These are phyloP conservation scores for Phanerochaete sordida DNA, from an alignment of 768 basidiomycete genomes.

Conservation along the genomic window DNA sequence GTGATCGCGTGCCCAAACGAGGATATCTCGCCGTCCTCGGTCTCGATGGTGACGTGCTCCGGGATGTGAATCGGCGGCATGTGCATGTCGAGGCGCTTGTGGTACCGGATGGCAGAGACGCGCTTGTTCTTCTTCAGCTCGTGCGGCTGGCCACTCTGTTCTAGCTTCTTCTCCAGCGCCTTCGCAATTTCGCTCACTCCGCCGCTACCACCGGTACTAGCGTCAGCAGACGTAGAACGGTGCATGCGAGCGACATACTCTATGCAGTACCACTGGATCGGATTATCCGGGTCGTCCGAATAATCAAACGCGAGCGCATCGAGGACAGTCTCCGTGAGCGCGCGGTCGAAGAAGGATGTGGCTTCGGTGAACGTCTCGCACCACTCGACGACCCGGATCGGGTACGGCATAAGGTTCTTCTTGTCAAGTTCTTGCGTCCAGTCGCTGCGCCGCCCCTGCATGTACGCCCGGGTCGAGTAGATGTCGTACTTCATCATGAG, in stretches of 20 bases:
- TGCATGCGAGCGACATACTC: background rate
- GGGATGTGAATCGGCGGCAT: too few species aligned
- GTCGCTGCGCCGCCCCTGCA: conserved; percentile 1
- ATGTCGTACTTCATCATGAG: conserved; percentile 6
- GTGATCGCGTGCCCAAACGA: conserved; percentile 41
- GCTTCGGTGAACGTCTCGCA: conserved; percentile 16
- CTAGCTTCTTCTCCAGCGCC: background rate
- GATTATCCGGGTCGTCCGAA: background rate
- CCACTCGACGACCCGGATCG: conserved; percentile 14
- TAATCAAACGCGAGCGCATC: conserved; percentile 7
- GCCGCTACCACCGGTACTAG: background rate
- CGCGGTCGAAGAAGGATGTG: conserved; percentile 12
- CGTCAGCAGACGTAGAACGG: background rate
- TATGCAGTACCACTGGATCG: conserved; percentile 9
- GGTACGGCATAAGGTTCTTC: background rate
- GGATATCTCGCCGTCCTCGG: too few species aligned
- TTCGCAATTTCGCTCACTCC: background rate
- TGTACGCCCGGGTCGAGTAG: conserved; percentile 15
- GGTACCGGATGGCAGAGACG: background rate
- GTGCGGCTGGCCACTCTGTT: background rate
- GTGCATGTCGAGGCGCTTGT: too few species aligned
- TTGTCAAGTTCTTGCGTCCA: background rate
- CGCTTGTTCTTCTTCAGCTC: background rate
- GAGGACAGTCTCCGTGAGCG: conserved; percentile 12
- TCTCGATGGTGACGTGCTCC: too few species aligned